Percentiles rank a stretch among this genome's conserved stretches.
Conservation (phyloP, 1,284 basidiomycete genomes). For the Lignosus rhinocerotis region DNA sequence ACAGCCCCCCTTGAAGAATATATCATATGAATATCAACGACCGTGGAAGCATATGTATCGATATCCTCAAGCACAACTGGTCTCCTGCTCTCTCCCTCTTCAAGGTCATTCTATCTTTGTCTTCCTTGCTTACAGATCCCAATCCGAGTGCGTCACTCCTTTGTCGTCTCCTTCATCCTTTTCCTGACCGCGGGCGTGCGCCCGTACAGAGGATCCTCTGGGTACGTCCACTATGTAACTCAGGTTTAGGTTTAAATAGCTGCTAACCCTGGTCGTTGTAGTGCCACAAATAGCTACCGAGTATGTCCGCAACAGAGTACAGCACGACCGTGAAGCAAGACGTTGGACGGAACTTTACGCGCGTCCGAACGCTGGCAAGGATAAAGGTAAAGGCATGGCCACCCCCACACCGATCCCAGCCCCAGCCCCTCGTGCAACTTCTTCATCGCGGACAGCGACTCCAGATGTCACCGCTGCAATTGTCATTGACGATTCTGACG, state of each 20-base stretch:
- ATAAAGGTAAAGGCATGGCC: constrained; percentile 38
- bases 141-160: constrained; percentile 65
- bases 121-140: constrained; percentile 85
- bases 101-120: constrained; percentile 88
- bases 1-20: constrained; percentile 51
- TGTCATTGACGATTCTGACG: constrained; percentile 52
- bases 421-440: constrained; percentile 13
- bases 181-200: neutral
- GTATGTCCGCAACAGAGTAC: constrained; percentile 60
- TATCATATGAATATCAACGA: constrained; percentile 94
- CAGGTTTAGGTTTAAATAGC: too few relatives aligned
- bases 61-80: constrained; percentile 89
- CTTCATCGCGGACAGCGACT: constrained; percentile 20
- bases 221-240: constrained; percentile 40
- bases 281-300: constrained; percentile 75
- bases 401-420: constrained; percentile 16
- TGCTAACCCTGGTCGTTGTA: constrained; percentile 26
- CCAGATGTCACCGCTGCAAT: constrained; percentile 36
- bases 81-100: constrained; percentile 88
- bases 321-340: constrained; percentile 65
- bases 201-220: constrained; percentile 62
- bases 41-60: constrained; percentile 71
- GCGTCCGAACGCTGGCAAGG: constrained; percentile 38
- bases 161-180: neutral
- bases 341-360: constrained; percentile 67